Percentiles rank a stretch among this genome's conserved stretches.
These are phyloP conservation scores for Dichotomocladium elegans DNA, from an alignment of 371 early-diverging fungal species.

Conservation along the genomic window DNA sequence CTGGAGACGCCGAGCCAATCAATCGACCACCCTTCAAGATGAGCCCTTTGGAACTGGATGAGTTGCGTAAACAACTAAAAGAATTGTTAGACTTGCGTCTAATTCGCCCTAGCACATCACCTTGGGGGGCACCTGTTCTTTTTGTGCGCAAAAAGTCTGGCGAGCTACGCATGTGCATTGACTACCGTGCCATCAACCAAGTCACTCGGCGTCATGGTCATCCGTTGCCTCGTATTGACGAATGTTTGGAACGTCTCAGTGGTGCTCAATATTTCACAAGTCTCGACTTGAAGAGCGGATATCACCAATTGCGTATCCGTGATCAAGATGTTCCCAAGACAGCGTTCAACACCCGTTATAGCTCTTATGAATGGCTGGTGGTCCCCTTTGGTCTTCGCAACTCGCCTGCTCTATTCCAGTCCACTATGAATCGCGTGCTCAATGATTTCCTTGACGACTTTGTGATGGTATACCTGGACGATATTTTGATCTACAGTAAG, in stretches of 20 bases:
- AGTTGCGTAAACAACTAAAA: too few species aligned
- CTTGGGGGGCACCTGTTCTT: too few species aligned
- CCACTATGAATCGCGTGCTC: too few species aligned
- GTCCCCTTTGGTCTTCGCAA: slow-evolving; percentile 51
- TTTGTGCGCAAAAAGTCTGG: too few species aligned
- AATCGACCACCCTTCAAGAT: too few species aligned
- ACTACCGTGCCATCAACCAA: too few species aligned
- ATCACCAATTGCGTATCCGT: slow-evolving; percentile 30
- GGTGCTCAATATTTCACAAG: slow-evolving; percentile 37
- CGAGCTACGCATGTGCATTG: too few species aligned
- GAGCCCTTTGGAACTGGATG: too few species aligned
- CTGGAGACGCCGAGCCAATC: too few species aligned
- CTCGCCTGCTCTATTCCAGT: slow-evolving; percentile 24
- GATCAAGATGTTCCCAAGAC: slow-evolving; percentile 24
- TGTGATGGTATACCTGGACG: slow-evolving; percentile 51
- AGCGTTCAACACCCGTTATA: slow-evolving; percentile 29
- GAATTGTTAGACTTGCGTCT: too few species aligned
- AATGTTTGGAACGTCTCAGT: slow-evolving; percentile 30
- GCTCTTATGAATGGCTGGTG: slow-evolving; percentile 42
- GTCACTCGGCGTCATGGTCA: neutral
- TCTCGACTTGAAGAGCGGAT: slow-evolving; percentile 41
- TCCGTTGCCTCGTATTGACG: slow-evolving; percentile 15
- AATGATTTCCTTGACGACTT: slow-evolving; percentile 28
- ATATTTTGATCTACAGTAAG: slow-evolving; percentile 52
- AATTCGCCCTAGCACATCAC: too few species aligned